These are phyloP conservation scores for Syzygium grande DNA, from an alignment of 345 rosid species.

Conservation along the genomic window DNA sequence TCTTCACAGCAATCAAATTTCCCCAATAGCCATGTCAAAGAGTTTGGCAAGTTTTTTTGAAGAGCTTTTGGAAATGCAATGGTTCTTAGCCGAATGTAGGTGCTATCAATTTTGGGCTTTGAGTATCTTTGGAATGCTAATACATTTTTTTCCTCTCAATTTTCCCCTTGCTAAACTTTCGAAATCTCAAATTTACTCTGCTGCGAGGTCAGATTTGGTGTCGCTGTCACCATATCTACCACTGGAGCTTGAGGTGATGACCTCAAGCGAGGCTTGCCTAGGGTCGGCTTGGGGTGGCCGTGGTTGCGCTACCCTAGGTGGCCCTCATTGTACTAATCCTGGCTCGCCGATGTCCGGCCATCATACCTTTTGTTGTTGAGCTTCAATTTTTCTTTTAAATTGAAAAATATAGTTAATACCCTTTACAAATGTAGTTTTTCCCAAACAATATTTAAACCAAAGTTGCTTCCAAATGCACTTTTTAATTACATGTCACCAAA, in stretches of 20 bases:
- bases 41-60: rapidly evolving
- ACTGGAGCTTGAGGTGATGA: neutral
- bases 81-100: neutral
- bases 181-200: neutral
- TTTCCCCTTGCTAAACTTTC: neutral
- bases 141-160: no score
- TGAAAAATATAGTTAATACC: neutral
- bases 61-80: neutral
- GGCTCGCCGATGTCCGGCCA: neutral
- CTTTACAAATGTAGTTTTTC: neutral
- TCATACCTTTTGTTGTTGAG: neutral
- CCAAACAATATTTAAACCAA: neutral
- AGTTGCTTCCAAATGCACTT: neutral
- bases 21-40: no score
- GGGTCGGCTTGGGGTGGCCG: neutral
- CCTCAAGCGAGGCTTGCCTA: neutral
- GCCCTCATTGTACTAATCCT: neutral
- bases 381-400: neutral
- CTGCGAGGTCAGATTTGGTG: neutral
- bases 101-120: neutral
- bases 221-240: no score
- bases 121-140: rapidly evolving
- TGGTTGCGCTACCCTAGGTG: neutral
- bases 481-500: neutral
- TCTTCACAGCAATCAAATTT: no score